phyloP scores from a whole-genome alignment of 2,329 filamentous ascomycete genomes.

The Claviceps fusiformis region DNA sequence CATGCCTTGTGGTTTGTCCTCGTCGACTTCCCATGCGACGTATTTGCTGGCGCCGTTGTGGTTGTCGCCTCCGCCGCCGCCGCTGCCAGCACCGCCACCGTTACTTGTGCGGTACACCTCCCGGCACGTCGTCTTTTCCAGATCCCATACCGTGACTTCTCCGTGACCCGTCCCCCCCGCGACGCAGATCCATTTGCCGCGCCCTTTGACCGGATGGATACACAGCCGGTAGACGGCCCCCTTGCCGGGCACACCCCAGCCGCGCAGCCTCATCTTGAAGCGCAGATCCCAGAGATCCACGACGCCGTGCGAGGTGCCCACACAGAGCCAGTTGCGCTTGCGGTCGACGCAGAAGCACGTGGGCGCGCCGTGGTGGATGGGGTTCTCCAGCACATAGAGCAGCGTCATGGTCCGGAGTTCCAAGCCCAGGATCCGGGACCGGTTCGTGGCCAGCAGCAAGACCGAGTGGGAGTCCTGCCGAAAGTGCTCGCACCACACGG shows the following conservation, averaged over 20 bases:
- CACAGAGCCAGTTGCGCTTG: conserved; percentile 75
- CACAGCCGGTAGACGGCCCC: conserved; percentile 67
- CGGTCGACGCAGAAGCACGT: conserved; percentile 84
- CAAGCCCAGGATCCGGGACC: conserved; percentile 67
- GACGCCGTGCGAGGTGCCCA: conserved; percentile 87
- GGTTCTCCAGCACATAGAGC: conserved; percentile 70
- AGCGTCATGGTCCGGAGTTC: conserved; percentile 79
- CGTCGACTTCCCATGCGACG: conserved; percentile 78
- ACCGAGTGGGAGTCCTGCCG: conserved; percentile 71
- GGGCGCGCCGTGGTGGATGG: conserved; percentile 79
- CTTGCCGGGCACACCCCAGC: conserved; percentile 75
- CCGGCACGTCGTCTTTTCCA: conserved; percentile 77
- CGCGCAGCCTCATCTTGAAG: conserved; percentile 78
- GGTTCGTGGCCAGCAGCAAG: conserved; percentile 74
- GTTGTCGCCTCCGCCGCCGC: conserved; percentile 17
- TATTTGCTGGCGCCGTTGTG: conserved; percentile 45
- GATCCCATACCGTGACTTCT: conserved; percentile 89
- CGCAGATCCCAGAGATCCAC: conserved; percentile 91
- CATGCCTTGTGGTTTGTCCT: conserved; percentile 77
- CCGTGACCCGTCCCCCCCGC: conserved; percentile 76
- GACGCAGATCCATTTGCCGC: conserved; percentile 76
- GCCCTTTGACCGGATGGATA: conserved; percentile 64
- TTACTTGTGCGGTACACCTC: conserved; percentile 62
- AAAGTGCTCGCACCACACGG: conserved; percentile 86
- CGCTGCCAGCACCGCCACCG: no score